Base-by-base conservation (phyloP, 345 rosid species). In the Hevea brasiliensis region DNA sequence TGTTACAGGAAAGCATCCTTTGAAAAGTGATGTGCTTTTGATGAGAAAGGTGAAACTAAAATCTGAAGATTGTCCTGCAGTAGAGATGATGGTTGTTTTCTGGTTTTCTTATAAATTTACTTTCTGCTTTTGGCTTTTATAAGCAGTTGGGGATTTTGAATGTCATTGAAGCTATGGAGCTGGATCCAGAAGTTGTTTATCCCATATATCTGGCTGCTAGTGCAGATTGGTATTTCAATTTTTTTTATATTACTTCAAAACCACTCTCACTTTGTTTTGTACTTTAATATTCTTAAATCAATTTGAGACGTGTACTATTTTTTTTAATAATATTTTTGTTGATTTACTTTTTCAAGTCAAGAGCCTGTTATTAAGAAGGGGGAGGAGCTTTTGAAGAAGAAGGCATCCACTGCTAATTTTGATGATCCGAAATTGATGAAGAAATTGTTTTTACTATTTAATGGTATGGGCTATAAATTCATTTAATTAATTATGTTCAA, bases 121-220 rank as follows among this genome's bases (percentile, higher is more conserved):
- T 27, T 76, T 72, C 61, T 74, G 54, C 55, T 72, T 71, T 81
- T 61, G 68, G 15, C 70, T 45, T 55, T 40, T 44, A 26, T 32
- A 76, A 73, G 79, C 86, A 94, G 98, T 81, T 92, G 73, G 98
- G 98, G 54, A 80, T 94, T 85, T 84, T 94, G 86, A 92, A 90
- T 89, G 93, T 92, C 73, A 75, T 89, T 82, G 93, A 90, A 79
- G 84, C 86, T 37, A 85, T 92, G 91, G 89, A 89, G 78, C 85
- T 92, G 48, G 76, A 74, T 74, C 84, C 93, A 45, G 97, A 94
- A 84, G 81, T 87, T 37, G 88, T 88, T 75, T 94, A 94, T 88
- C 90, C 94, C 27, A 61, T 94, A 72, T 94, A 86, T 77, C 44
- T 94, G 71, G 90, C 86, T 72, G 96, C 98, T 71, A 84, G 85